Evolutionary conservation across 1,284 basidiomycete species (phyloP), one percentile per base, ranked within the genome.

Genomic region (Termitomyces sp.): DNA sequence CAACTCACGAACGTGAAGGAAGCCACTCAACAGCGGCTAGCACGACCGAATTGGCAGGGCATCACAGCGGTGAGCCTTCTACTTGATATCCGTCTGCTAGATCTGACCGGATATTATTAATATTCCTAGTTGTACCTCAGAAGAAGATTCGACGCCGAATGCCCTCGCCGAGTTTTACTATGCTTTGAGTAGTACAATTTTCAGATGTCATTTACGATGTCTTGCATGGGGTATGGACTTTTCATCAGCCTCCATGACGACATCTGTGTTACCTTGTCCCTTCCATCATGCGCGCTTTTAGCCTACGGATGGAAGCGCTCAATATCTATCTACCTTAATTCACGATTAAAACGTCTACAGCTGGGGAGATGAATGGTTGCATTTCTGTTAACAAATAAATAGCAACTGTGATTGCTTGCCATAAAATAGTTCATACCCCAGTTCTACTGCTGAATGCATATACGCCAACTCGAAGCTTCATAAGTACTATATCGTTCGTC

Each of bases 141-240:
- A 28, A 55, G 10, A 56, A 53, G 30, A 24, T 26, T 31, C 57
- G 56, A 31, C 58, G 49, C 18, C 53, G 52, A 45, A 35, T 58
- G 38, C 53, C 51, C 28, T 48, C 53, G 2, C 49, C 56, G 10
- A 60, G 54, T 21, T 60, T 57, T 41, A 55, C 50, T 34, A 38
- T 53, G 24, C 52, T 58, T 37, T 59, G 40, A 54, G 1, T 5
- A 7, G 9, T 30, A n/a, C 35, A 28, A 28, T 3, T 7, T 38
- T n/a, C 16, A 28, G 11, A 38, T 47, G 4, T 35, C 7, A 19
- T 39, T 19, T 10, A 14, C 16, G 10, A 16, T 13, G 24, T 30
- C 28, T 19, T 47, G 26, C 18, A 39, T 48, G 14, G 24, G 3
- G 26, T n/a, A 21, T 37, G 34, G 24, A 39, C 35, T 19, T 30